phyloP scores from a whole-genome alignment of 192 early-diverging fungal species.

The Rhizoclosmatium sp. region DNA sequence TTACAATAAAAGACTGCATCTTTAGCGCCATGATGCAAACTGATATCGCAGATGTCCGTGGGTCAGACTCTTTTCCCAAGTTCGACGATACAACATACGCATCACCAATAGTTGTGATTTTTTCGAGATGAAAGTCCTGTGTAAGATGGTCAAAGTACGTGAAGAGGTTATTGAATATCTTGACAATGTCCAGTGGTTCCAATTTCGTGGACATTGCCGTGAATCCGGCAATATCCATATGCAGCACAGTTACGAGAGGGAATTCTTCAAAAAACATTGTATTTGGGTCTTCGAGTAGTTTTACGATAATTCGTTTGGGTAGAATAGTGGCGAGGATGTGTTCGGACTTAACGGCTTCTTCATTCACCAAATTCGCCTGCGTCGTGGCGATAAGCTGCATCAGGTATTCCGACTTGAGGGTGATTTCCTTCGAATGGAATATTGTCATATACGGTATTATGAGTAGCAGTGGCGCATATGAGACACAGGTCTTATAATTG shows the following conservation, averaged over 20 bases:
- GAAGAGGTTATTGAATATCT: conserved; percentile 60
- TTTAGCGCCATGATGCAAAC: conserved; percentile 57
- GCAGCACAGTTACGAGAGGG: conserved; percentile 49
- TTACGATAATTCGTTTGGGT: conserved; percentile 53
- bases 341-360: conserved; percentile 52
- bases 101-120: conserved; percentile 56
- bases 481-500: conserved; percentile 11
- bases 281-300: conserved; percentile 48
- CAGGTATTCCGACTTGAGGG: conserved; percentile 36
- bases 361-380: conserved; percentile 52
- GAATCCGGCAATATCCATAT: conserved; percentile 64
- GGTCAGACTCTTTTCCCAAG: conserved; percentile 36
- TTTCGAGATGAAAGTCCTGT: conserved; percentile 53
- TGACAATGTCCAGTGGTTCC: conserved; percentile 56
- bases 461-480: conserved; percentile 21
- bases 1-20: conserved; percentile 57
- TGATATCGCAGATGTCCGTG: conserved; percentile 46
- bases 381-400: conserved; percentile 52
- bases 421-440: conserved; percentile 34
- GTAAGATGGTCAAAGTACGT: conserved; percentile 57
- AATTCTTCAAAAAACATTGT: conserved; percentile 58
- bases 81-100: conserved; percentile 58
- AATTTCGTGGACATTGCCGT: conserved; percentile 58
- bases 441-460: conserved; percentile 23
- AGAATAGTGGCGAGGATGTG: conserved; percentile 53